A percentile compares a stretch with the other conserved stretches of the same genome.
phyloP scores from a whole-genome alignment of 202 grass and related monocot genomes.

The Brachypodium distachyon region DNA sequence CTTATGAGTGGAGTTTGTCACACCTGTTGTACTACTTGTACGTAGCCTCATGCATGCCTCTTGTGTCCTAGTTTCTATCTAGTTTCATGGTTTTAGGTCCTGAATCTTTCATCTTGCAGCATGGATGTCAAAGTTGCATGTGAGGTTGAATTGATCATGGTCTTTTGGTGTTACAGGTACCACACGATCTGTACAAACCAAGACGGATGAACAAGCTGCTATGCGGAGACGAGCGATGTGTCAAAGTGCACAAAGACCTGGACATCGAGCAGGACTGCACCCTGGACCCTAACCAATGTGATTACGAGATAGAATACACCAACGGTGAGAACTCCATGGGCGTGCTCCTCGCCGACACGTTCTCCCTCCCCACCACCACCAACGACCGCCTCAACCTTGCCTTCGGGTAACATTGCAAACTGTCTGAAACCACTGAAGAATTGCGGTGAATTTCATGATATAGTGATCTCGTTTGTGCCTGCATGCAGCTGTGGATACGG shows the following conservation, averaged over 20 bases:
- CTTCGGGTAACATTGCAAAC: not conserved
- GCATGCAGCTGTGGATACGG: not conserved
- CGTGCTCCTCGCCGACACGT: not conserved
- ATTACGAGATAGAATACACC: not conserved
- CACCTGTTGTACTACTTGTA: not conserved
- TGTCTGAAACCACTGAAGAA: not conserved
- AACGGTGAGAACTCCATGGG: not conserved
- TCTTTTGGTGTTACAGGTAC: not conserved
- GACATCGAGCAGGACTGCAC: not conserved
- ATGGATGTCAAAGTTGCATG: too few species aligned
- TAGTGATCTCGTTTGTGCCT: not conserved
- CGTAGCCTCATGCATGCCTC: not conserved
- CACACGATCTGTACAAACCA: not conserved
- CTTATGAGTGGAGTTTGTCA: too few species aligned
- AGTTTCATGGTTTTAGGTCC: too few species aligned
- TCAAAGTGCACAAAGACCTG: not conserved
- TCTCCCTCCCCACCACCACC: not conserved
- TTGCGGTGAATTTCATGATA: not conserved
- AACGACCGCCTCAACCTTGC: not conserved
- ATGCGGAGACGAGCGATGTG: not conserved
- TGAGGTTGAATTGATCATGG: not conserved
- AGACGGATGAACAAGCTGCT: not conserved
- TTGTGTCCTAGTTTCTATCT: not conserved
- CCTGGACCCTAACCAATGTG: not conserved
- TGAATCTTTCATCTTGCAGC: too few species aligned